phyloP scores from a whole-genome alignment of 192 early-diverging fungal genomes.

The Phlyctochytrium arcticum region DNA sequence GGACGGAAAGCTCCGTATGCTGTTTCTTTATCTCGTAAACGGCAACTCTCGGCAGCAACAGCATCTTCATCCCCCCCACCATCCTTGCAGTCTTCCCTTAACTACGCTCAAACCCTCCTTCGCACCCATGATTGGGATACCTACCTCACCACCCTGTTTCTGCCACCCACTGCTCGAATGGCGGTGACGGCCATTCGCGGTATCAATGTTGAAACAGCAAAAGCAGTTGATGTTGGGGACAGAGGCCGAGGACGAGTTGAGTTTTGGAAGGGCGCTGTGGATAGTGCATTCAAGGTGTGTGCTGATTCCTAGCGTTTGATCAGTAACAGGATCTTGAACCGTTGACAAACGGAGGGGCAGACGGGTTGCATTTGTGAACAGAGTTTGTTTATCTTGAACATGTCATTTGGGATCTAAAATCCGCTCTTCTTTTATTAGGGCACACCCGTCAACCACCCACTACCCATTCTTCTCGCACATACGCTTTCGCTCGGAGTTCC shows the following conservation, averaged over 20 bases:
- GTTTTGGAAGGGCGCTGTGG: constrained; percentile 86
- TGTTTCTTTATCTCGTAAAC: too few relatives aligned
- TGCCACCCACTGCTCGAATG: constrained; percentile 59
- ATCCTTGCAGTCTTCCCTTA: too few relatives aligned
- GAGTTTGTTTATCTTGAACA: too few relatives aligned
- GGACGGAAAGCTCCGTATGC: too few relatives aligned
- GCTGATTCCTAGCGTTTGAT: too few relatives aligned
- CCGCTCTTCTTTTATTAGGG: constrained; percentile 30
- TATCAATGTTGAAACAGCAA: constrained; percentile 87
- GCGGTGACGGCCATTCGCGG: constrained; percentile 77
- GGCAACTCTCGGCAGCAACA: too few relatives aligned
- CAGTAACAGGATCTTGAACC: too few relatives aligned
- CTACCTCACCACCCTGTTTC: constrained; percentile 75
- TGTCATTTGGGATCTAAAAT: too few relatives aligned
- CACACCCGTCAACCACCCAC: constrained; percentile 71
- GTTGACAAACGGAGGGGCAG: too few relatives aligned
- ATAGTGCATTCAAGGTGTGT: constrained; percentile 58
- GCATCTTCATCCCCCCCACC: too few relatives aligned
- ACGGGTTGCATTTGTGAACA: too few relatives aligned
- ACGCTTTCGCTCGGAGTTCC: constrained; percentile 51
- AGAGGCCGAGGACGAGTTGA: constrained; percentile 78
- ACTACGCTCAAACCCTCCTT: constrained; percentile 7
- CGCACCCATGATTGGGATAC: constrained; percentile 64
- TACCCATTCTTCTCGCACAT: constrained; percentile 63
- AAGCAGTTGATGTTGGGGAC: too few relatives aligned